These are phyloP conservation scores for Flaveria robusta DNA, from an alignment of 129 eudicot species.

Conservation along the genomic window DNA sequence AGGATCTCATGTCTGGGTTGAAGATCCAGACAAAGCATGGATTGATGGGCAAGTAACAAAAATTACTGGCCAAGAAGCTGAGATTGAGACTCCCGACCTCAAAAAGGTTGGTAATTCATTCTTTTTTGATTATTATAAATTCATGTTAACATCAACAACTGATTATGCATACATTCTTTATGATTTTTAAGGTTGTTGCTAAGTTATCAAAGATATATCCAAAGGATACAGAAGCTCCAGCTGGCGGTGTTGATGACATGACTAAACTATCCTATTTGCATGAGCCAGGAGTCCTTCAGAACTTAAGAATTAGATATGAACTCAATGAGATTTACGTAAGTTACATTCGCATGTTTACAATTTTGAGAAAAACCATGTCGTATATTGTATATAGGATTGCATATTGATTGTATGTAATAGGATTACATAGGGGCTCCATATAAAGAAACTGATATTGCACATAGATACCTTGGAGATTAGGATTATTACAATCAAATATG, in stretches of 20 bases:
- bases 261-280: constrained; percentile 92
- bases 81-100: constrained; percentile 44
- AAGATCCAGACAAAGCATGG: constrained; percentile 49
- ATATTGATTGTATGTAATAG: not conserved
- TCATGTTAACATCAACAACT: not conserved
- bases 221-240: constrained; percentile 94
- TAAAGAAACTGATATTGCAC: not conserved
- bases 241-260: constrained; percentile 99
- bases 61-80: constrained; percentile 46
- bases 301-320: constrained; percentile 82
- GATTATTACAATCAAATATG: too few relatives aligned
- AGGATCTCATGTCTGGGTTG: constrained; percentile 60
- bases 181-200: constrained; percentile 58
- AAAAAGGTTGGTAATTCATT: constrained; percentile 36
- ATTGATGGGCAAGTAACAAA: constrained; percentile 54
- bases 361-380: not conserved
- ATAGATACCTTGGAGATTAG: not conserved
- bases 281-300: constrained; percentile 94
- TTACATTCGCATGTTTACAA: not conserved
- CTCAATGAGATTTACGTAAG: constrained; percentile 97
- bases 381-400: not conserved
- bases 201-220: constrained; percentile 85
- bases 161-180: not conserved
- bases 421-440: not conserved
- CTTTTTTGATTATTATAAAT: not conserved